phyloP scores from a whole-genome alignment of 192 early-diverging fungal genomes.

The Entophlyctis helioformis region DNA sequence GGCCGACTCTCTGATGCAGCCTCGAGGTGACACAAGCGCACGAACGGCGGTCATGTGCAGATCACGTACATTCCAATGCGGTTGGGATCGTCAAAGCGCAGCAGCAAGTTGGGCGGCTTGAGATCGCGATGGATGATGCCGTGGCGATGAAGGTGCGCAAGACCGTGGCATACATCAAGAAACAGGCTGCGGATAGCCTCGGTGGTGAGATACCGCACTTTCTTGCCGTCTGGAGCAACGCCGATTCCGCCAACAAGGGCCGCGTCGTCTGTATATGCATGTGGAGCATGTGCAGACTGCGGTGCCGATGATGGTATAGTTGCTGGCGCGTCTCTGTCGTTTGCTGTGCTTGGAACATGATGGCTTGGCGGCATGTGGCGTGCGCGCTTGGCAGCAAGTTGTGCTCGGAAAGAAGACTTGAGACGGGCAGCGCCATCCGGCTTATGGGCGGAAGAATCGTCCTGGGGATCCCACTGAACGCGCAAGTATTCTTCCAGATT shows the following conservation, averaged over 20 bases:
- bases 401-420: too few species aligned
- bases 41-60: too few species aligned
- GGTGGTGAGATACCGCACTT: conserved; percentile 23
- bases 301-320: too few species aligned
- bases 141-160: conserved; percentile 77
- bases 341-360: too few species aligned
- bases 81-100: conserved; percentile 53
- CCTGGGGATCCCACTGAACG: conserved; percentile 23
- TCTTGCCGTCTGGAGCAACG: conserved; percentile 9
- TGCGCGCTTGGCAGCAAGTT: too few species aligned
- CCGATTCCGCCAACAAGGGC: conserved; percentile 22
- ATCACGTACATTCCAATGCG: conserved; percentile 16
- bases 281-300: too few species aligned
- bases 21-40: too few species aligned
- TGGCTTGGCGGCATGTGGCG: too few species aligned
- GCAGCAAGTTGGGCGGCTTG: conserved; percentile 84
- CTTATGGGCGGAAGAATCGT: background rate
- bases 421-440: too few species aligned
- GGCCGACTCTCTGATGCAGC: too few species aligned
- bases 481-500: conserved; percentile 90
- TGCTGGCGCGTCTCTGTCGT: too few species aligned
- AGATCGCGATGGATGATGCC: conserved; percentile 89
- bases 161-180: conserved; percentile 80
- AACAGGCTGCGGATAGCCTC: conserved; percentile 79
- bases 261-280: too few species aligned